Base-by-base conservation (phyloP, 164 flowering plant species). In the Dillenia suffruticosa region DNA sequence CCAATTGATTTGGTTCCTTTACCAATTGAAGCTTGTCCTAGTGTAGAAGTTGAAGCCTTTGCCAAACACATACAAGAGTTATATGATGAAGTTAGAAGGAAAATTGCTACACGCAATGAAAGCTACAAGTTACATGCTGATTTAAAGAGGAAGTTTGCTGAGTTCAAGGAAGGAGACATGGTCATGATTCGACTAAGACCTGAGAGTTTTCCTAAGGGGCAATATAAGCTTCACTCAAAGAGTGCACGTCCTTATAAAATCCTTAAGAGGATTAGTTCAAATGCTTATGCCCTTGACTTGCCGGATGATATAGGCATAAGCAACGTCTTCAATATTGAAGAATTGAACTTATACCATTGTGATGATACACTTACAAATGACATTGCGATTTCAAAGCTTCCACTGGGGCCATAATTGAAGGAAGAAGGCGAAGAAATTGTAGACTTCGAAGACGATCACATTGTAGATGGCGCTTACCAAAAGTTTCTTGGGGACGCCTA, bases 231-330 rank as follows among this genome's bases (percentile, higher is more conserved):
- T 44, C 57, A 52, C 9, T 62, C 49, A 10, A 62, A 43, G 26
- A 60, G 46, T 60, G 63, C 12, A 44, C n/a, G 62, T 24, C 44
- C 62, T 0, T 48, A 47, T 17, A 52, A 62, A 51, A 12, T 43
- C 7, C 57, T 62, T 9, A 16, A 62, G 40, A 51, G 52, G 8
- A 51, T 44, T 0, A 44, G 40, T 16, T 50, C 64, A 4, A 51
- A 62, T 62, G 48, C 56, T 15, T 44, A 62, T 52, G 32, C 51
- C 3, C 56, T 62, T 51, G 49, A 62, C 26, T 43, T 62, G 10
- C 64, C 56, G 16, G 49, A 44, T 5, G 40, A 43, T 44, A 50
- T 62, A 57, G 64, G 15, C 9, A 62, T 62, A 1, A 62, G 12
- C 12, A 40, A 51, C 13, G 26, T 62, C 15, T 51, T 51, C n/a